Evolutionary conservation across 2,329 filamentous ascomycete species (phyloP).

Genomic region (Penicillium brevicompactum): DNA sequence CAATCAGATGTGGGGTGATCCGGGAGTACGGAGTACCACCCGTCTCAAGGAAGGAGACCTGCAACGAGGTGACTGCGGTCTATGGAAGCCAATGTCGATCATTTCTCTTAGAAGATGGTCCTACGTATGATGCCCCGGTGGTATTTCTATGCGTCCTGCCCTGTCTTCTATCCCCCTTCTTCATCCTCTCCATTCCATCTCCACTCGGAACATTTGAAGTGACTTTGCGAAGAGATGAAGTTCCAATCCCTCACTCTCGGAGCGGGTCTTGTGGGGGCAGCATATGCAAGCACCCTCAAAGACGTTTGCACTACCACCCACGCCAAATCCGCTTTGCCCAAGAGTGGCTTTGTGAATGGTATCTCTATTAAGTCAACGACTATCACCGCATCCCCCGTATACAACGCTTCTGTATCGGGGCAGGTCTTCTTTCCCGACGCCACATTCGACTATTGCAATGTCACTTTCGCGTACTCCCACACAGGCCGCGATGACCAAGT

Average conservation of each 20-base stretch:
- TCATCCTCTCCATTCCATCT: background rate
- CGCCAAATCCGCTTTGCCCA: background rate
- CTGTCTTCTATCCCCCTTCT: background rate
- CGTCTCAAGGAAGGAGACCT: too few species aligned
- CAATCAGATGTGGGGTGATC: too few species aligned
- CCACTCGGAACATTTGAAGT: background rate
- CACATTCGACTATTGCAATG: constrained; percentile 42
- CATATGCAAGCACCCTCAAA: background rate
- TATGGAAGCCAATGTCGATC: too few species aligned
- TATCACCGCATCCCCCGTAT: background rate
- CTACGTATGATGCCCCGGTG: too few species aligned
- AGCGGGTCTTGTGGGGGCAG: background rate
- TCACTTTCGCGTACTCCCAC: constrained; percentile 51
- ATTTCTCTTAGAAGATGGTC: too few species aligned
- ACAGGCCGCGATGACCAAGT: constrained; percentile 41
- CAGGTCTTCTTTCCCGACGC: background rate
- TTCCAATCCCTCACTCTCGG: background rate
- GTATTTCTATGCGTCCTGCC: background rate
- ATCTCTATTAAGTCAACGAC: background rate
- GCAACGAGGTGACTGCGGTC: too few species aligned
- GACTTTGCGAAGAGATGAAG: background rate
- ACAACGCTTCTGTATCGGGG: background rate
- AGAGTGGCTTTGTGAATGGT: background rate
- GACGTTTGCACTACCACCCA: background rate
- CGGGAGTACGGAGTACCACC: too few species aligned